Conservation (phyloP, 768 basidiomycete genomes). For the Arthromyces matolae region DNA sequence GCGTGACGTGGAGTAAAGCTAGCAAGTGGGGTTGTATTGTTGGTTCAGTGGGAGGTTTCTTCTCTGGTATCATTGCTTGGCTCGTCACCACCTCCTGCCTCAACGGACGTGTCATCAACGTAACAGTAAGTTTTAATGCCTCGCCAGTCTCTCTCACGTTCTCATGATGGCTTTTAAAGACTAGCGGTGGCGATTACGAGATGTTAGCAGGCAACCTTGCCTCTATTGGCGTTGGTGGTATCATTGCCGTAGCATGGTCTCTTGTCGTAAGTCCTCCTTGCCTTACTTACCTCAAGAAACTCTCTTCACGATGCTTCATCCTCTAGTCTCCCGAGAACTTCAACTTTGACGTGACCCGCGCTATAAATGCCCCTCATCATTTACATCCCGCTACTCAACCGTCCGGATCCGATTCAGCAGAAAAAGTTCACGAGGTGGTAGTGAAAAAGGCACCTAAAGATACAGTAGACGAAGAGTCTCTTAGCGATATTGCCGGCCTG, state of each 20-base stretch:
- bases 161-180: slow-evolving; percentile 24
- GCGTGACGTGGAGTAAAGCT: slow-evolving; percentile 80
- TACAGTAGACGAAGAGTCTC: slow-evolving; percentile 19
- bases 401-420: too few relatives aligned
- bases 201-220: slow-evolving; percentile 93
- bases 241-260: slow-evolving; percentile 65
- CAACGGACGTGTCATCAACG: slow-evolving; percentile 68
- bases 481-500: slow-evolving; percentile 32
- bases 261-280: slow-evolving; percentile 45
- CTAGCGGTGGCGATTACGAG: slow-evolving; percentile 48
- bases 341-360: slow-evolving; percentile 75
- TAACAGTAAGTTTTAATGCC: slow-evolving; percentile 42
- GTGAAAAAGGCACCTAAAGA: slow-evolving; percentile 35
- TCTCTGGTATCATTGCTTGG: slow-evolving; percentile 75
- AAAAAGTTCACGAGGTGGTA: slow-evolving; percentile 28
- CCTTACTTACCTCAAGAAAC: too few relatives aligned
- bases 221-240: slow-evolving; percentile 75
- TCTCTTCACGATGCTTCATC: slow-evolving; percentile 27
- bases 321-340: slow-evolving; percentile 68
- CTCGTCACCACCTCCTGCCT: slow-evolving; percentile 72
- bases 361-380: slow-evolving; percentile 52
- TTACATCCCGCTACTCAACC: neutral
- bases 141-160: neutral
- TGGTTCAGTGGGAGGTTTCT: slow-evolving; percentile 71
- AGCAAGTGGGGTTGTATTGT: slow-evolving; percentile 81